A percentile compares a stretch with the other conserved stretches of the same genome.
Conservation (phyloP, 2,329 filamentous ascomycete species). For the Botrytis medusae region DNA sequence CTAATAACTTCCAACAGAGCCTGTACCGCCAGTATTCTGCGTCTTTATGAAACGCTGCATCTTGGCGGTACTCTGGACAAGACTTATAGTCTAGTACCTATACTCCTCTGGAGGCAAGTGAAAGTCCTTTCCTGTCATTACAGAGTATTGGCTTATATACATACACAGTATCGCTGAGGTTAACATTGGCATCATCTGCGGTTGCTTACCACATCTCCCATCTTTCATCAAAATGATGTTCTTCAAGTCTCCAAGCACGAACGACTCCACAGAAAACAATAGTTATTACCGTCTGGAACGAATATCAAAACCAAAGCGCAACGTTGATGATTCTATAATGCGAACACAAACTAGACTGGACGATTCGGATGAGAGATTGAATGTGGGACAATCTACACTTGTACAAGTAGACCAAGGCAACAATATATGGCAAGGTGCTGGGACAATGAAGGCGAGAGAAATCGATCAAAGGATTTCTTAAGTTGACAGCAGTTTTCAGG, state of each 20-base stretch:
- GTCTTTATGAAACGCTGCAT: not conserved
- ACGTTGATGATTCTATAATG: slow-evolving; percentile 3
- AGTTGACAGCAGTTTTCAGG: not conserved
- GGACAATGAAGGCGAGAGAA: not conserved
- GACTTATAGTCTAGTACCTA: not conserved
- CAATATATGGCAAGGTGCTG: not conserved
- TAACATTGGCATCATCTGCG: slow-evolving; percentile 7
- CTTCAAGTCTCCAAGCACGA: not conserved
- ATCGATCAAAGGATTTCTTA: not conserved
- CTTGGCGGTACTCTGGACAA: not conserved
- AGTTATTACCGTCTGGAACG: not conserved
- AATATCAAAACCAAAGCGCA: not conserved
- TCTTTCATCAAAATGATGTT: not conserved
- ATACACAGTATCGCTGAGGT: not conserved
- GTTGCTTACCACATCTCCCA: not conserved
- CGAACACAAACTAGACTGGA: not conserved
- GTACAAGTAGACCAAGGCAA: not conserved
- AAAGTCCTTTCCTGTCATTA: too few relatives aligned
- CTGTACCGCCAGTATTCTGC: not conserved
- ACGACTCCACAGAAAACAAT: not conserved
- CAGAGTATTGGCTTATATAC: not conserved
- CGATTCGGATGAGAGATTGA: not conserved
- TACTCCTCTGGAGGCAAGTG: not conserved
- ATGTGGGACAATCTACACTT: not conserved
- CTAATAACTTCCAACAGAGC: not conserved